Evolutionary conservation across 176 grass and related monocot species (phyloP), one percentile per base, ranked within the genome.

Genomic region (Carex cristatella): DNA sequence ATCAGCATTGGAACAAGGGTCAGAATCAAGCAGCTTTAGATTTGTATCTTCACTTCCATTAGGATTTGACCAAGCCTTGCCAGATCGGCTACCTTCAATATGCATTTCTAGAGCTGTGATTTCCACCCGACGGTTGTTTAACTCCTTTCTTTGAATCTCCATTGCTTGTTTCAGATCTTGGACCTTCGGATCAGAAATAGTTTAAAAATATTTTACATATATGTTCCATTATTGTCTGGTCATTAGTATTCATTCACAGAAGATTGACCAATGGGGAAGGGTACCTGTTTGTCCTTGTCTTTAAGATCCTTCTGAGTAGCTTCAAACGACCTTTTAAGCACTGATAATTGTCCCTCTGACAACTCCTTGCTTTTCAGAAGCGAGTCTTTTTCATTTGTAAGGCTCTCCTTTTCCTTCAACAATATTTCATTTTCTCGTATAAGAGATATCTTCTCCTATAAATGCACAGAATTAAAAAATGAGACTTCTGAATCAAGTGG

Each of bases 91-190:
- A 84, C 91, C 89, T 98, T 98, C 95, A 84, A 98, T 88, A 78
- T 95, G 93, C 95, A 98, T 95, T 88, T 98, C 93, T 85, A 98
- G 88, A 63, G 93, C 61, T 79, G 95, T 98, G 85, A 98, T 92
- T 94, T 98, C 95, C 91, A 91, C 89, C 86, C 91, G 89, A 89
- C 91, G 92, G 55, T 98, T 93, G 80, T 98, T 98, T 79, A 98
- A 85, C 42, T 94, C 90, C 53, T 90, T 91, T 70, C 93, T 93
- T 85, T 95, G 91, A 59, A 92, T 53, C 88, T 95, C 93, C 83
- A 91, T 51, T 48, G 85, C 87, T 77, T 98, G 88, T 84, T 94
- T 98, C 88, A 93, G 65, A 88, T 93, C 85, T 92, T 93, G 95
- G 87, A 98, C 83, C 95, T 98, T 77, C 33, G 84, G 23, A 90